Conservation (phyloP, 345 rosid genomes). For the Murraya koenigii region DNA sequence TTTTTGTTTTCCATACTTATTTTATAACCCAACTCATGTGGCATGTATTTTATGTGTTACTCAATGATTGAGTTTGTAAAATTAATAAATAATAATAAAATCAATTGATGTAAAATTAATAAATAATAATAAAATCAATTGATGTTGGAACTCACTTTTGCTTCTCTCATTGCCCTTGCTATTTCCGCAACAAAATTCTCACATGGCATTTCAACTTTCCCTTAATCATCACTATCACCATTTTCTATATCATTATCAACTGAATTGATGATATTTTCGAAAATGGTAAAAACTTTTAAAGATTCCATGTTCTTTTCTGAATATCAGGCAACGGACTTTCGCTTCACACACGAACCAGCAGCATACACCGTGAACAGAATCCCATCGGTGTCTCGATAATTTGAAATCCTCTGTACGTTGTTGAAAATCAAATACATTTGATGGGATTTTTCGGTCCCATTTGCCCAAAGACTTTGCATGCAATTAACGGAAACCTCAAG, state of each 20-base stretch:
- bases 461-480: constrained; percentile 53
- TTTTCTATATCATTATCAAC: constrained; percentile 17
- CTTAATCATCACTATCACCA: constrained; percentile 13
- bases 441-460: constrained; percentile 53
- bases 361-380: constrained; percentile 64
- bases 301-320: constrained; percentile 39
- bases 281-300: constrained; percentile 40
- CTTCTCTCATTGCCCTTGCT: too few species aligned
- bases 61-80: too few species aligned
- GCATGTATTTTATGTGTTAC: too few species aligned
- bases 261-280: constrained; percentile 49
- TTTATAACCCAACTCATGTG: too few species aligned
- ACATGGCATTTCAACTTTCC: constrained; percentile 11
- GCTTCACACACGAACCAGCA: constrained; percentile 51
- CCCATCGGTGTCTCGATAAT: constrained; percentile 41
- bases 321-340: constrained; percentile 54
- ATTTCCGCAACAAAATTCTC: too few species aligned
- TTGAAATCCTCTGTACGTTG: constrained; percentile 37
- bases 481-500: constrained; percentile 48
- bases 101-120: too few species aligned
- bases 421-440: constrained; percentile 51
- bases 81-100: too few species aligned
- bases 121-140: too few species aligned
- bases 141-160: too few species aligned
- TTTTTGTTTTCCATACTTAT: neutral